phyloP scores from a whole-genome alignment of 2,329 filamentous ascomycete genomes.

The Penicillium decumbens region DNA sequence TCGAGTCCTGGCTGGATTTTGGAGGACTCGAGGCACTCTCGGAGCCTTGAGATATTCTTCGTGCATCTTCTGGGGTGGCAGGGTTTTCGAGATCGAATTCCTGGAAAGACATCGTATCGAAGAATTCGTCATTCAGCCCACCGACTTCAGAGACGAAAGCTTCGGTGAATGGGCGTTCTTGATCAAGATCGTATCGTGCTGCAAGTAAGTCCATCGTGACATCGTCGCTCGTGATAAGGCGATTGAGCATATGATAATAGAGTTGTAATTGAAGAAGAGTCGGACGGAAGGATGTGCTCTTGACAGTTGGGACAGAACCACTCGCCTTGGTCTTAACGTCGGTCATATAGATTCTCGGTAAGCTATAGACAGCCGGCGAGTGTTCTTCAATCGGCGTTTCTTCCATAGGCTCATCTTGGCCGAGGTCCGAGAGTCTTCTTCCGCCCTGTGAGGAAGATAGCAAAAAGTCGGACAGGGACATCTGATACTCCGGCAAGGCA shows the following conservation, averaged over 20 bases:
- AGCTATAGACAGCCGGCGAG: conserved; percentile 20
- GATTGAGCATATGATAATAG: conserved; percentile 78
- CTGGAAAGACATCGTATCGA: conserved; percentile 43
- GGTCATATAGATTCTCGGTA: conserved; percentile 62
- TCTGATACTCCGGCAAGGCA: conserved; percentile 42
- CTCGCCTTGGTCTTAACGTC: conserved; percentile 80
- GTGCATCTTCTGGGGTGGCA: conserved; percentile 23
- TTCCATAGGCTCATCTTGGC: conserved; percentile 10
- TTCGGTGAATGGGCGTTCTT: conserved; percentile 66
- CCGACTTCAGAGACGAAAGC: conserved; percentile 71
- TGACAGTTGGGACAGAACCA: conserved; percentile 56
- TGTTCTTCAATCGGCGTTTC: conserved; percentile 6
- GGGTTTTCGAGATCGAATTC: conserved; percentile 28
- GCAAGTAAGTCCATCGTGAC: conserved; percentile 68
- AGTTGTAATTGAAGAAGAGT: conserved; percentile 84
- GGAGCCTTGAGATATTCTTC: conserved; percentile 3
- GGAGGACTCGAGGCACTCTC: conserved; percentile 16
- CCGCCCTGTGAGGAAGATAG: conserved; percentile 36
- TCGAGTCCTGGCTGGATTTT: conserved; percentile 41
- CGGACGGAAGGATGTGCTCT: conserved; percentile 61
- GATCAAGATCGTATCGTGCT: conserved; percentile 64
- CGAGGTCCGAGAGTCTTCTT: conserved; percentile 31
- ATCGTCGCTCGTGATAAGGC: conserved; percentile 62
- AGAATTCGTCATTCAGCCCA: conserved; percentile 62
- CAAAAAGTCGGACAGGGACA: conserved; percentile 45